Percentiles rank a stretch among this genome's conserved stretches.
These are phyloP conservation scores for Eucalyptus grandis DNA, from an alignment of 345 rosid genomes.

Conservation along the genomic window DNA sequence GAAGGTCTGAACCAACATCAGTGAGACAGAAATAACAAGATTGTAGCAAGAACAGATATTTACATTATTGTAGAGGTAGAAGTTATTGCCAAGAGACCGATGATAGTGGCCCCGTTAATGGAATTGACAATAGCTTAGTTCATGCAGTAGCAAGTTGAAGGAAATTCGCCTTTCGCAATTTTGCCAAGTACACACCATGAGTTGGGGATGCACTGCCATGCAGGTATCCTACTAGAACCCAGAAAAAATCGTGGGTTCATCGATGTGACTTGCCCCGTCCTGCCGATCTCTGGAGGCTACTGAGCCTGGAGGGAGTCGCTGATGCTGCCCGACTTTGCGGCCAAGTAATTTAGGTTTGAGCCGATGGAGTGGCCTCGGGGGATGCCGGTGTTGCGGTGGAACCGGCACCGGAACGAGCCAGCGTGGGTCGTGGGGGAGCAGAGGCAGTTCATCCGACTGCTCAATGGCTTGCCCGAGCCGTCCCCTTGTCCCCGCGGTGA, in stretches of 20 bases:
- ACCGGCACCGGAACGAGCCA: slow-evolving; percentile 69
- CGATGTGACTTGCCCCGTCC: not conserved
- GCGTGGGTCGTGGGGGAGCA: slow-evolving; percentile 76
- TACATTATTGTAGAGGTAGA: not conserved
- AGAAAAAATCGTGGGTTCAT: not conserved
- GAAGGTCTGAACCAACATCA: not conserved
- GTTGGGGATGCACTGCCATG: not conserved
- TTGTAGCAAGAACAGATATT: not conserved
- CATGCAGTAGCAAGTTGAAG: not conserved
- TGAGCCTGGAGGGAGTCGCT: not conserved
- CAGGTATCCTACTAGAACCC: not conserved
- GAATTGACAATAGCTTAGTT: not conserved
- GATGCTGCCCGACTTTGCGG: not conserved
- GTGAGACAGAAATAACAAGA: not conserved
- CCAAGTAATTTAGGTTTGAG: slow-evolving; percentile 45
- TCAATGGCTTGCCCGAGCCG: not conserved
- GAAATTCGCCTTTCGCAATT: not conserved
- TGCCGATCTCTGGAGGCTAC: not conserved
- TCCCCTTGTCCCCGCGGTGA: not conserved
- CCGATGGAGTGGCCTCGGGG: slow-evolving; percentile 47
- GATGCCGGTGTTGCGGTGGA: slow-evolving; percentile 35
- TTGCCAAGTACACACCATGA: not conserved
- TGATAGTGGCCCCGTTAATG: not conserved
- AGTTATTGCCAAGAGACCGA: not conserved
- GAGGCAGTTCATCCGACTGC: slow-evolving; percentile 28